Evolutionary conservation across 2,329 filamentous ascomycete species (phyloP), one percentile per base, ranked within the genome.

Genomic region (Fusarium chaquense): DNA sequence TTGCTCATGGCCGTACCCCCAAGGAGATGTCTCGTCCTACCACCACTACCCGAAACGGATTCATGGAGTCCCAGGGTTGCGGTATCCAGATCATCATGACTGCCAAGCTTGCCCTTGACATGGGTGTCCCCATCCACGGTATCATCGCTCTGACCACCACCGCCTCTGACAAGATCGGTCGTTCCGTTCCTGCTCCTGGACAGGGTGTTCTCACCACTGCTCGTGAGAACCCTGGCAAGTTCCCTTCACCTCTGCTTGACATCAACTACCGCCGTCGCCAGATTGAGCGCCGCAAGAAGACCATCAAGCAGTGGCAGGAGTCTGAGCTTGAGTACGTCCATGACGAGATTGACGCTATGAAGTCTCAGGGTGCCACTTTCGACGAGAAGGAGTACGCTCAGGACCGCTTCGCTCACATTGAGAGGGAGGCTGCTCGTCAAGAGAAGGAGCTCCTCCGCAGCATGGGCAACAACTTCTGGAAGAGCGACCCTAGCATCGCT

Each of bases 41-140:
- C 7, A 99, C 96, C 45, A 99, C 96, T 5, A 99, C 96, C 67
- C 89, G 96, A 82, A 96, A 94, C 76, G 96, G 96, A 53, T 99
- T 99, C 86, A 98, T 99, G 96, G 96, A 99, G 83, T 97, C 97
- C 5, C 96, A 99, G 83, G 96, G 96, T 78, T 97, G 94, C 76
- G 96, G 97, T 91, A 91, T 99, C 81, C 96, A 99, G 83, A 87
- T 99, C 77, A 95, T 99, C 82, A 99, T 99, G 96, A 97, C 93
- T 69, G 96, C 95, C 58, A 93, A 92, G 84, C 90, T 99, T 71
- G 96, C 96, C 44, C 85, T 99, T 57, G 96, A 99, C 70, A 99
- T 99, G 96, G 96, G 96, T 81, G 93, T 99, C 28, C 96, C 96
- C 15, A 98, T 99, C 77, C 94, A 99, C 77, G 95, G 95, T 86